Evolutionary conservation across 1,284 basidiomycete species (phyloP), one percentile per base, ranked within the genome.

Genomic region (Naganishia sp.): DNA sequence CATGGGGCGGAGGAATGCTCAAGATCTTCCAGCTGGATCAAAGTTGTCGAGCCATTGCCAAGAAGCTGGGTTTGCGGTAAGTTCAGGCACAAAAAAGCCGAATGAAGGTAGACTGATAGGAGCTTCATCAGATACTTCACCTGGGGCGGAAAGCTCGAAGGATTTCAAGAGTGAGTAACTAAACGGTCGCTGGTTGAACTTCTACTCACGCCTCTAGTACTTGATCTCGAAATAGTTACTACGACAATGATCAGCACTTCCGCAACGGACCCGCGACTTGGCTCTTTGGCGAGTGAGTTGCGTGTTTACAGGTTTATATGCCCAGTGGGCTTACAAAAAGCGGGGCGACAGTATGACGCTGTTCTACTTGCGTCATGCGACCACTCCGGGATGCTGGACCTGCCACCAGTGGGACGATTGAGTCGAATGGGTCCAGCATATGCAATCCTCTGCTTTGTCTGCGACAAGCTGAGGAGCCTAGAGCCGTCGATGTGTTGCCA

Each of bases 1-100:
- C 65, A 10, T 45, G 39, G 9, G 18, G 66, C 46, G 63, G 53
- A 25, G 55, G 64, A 28, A 54, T 71, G 68, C 54, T 73, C 16
- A 68, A 66, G 54, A 70, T 73, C 50, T 64, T 66, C 54, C 72
- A 73, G 68, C 65, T 73, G 28, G 72, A 73, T 63, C 71, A 72
- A 43, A 70, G 66, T 15, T 61, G 64, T 50, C 63, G 71, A 11
- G 70, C 70, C 0, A 25, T 72, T 7, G 59, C 64, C 15, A 63
- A 57, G 55, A 65, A 69, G 53, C 60, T 71, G 63, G 71, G 69
- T 13, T 60, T 73, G 21, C 48, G 54, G 60, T 63, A 67, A 9
- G 59, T 52, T 9, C 4, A n/a, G 15, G 18, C 3, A 28, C 13
- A 39, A 1, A 13, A 7, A 67, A 28, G 68, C 28, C 2, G 67